Conservation (phyloP, 352 stramenopile species). For the Phytopythium delawarense region DNA sequence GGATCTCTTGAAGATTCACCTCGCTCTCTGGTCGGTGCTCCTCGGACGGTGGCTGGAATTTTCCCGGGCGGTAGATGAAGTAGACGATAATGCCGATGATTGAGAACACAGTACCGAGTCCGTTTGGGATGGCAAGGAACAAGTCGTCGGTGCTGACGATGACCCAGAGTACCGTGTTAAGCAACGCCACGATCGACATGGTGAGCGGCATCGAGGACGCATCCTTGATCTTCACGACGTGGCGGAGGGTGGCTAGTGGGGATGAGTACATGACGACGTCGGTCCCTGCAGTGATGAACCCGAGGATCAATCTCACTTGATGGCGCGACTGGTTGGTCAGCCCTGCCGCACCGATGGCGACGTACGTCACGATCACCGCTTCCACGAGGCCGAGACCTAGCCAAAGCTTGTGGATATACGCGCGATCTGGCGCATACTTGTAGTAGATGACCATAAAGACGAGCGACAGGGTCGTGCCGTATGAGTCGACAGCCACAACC, state of each 20-base stretch:
- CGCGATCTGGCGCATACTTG: conserved; percentile 8
- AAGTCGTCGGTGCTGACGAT: conserved; percentile 12
- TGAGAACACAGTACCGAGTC: background rate
- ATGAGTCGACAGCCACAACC: conserved; percentile 22
- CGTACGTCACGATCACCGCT: conserved; percentile 7
- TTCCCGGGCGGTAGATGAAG: conserved; percentile 7
- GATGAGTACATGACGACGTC: conserved; percentile 22
- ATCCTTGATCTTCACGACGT: conserved; percentile 19
- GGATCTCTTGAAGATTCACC: background rate
- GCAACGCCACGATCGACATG: conserved; percentile 17
- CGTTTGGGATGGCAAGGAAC: conserved; percentile 8
- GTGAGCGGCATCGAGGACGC: conserved; percentile 27
- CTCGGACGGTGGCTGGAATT: background rate
- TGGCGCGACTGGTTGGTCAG: conserved; percentile 12
- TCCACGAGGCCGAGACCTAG: background rate
- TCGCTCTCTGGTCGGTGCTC: background rate
- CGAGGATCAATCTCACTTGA: conserved; percentile 11
- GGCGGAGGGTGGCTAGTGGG: conserved; percentile 18
- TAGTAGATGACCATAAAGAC: conserved; percentile 25
- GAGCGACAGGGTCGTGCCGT: conserved; percentile 15
- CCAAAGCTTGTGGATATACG: conserved; percentile 12
- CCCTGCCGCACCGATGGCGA: conserved; percentile 2
- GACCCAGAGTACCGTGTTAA: conserved; percentile 19
- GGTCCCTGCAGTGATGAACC: conserved; percentile 18
- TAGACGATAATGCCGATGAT: conserved; percentile 3